phyloP scores from a whole-genome alignment of 345 rosid species.

The Mercurialis annua region DNA sequence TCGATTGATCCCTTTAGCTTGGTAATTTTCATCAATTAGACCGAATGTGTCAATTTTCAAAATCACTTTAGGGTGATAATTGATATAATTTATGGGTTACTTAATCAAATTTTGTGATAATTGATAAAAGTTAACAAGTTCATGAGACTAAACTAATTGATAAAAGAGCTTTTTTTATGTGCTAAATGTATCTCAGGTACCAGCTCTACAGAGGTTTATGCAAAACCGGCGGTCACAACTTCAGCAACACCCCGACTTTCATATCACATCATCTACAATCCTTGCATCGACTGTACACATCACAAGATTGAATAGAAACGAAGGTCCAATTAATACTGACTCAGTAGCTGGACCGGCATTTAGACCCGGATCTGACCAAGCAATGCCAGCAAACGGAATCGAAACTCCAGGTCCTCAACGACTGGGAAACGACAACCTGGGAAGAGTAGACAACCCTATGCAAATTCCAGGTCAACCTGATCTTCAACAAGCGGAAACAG shows the following conservation, averaged over 20 bases:
- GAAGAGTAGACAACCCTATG: conserved; percentile 34
- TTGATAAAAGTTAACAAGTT: too few species aligned
- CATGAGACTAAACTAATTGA: too few species aligned
- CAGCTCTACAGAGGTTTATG: conserved; percentile 85
- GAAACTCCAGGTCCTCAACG: conserved; percentile 27
- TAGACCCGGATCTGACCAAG: conserved; percentile 48
- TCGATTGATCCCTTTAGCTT: too few species aligned
- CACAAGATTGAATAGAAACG: conserved; percentile 74
- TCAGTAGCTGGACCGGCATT: conserved; percentile 37
- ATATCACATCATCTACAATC: conserved; percentile 90
- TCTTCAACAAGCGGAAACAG: conserved; percentile 47
- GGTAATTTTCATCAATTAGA: too few species aligned
- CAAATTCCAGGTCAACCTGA: conserved; percentile 45
- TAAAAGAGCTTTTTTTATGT: neutral
- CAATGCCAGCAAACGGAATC: conserved; percentile 26
- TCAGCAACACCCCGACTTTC: conserved; percentile 91
- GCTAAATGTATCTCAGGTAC: conserved; percentile 51
- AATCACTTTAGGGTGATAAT: too few species aligned
- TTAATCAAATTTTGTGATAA: too few species aligned
- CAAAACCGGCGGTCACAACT: conserved; percentile 72
- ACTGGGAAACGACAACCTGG: conserved; percentile 27
- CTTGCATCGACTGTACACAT: conserved; percentile 94
- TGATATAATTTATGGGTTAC: too few species aligned
- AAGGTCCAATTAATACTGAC: conserved; percentile 41
- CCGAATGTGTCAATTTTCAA: too few species aligned